Percentiles rank a stretch among this genome's conserved stretches.
These are phyloP conservation scores for Patellaria atrata DNA, from an alignment of 495 filamentous ascomycete genomes.

Conservation along the genomic window DNA sequence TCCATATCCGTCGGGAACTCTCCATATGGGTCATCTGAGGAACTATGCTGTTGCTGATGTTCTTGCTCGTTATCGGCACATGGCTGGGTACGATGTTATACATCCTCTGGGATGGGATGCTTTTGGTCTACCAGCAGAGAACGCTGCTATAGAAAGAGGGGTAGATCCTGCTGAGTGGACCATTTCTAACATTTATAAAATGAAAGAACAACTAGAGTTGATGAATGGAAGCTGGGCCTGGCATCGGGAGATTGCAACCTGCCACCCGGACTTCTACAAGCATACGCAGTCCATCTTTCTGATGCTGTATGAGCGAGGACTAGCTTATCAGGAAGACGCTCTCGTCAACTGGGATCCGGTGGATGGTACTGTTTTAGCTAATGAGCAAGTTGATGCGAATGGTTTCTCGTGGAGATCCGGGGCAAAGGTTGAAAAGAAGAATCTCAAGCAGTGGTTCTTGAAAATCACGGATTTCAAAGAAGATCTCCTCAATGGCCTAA, in stretches of 20 bases:
- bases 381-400: constrained; percentile 78
- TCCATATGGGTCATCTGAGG: constrained; percentile 81
- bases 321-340: constrained; percentile 68
- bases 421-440: constrained; percentile 65
- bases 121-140: constrained; percentile 82
- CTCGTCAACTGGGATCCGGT: constrained; percentile 83
- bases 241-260: constrained; percentile 69
- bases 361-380: constrained; percentile 78
- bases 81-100: constrained; percentile 63
- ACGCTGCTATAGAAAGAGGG: constrained; percentile 80
- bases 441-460: constrained; percentile 82
- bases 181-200: constrained; percentile 56
- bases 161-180: constrained; percentile 72
- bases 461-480: constrained; percentile 67
- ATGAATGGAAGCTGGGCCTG: constrained; percentile 77
- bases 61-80: constrained; percentile 58
- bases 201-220: constrained; percentile 64
- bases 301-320: constrained; percentile 49
- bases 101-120: constrained; percentile 92
- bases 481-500: constrained; percentile 56
- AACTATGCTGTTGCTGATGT: constrained; percentile 88
- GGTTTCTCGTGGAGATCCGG: constrained; percentile 81
- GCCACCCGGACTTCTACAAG: constrained; percentile 69
- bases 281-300: constrained; percentile 81
- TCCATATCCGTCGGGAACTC: constrained; percentile 74